Evolutionary conservation across 331 rosid species (phyloP), one percentile per base, ranked within the genome.

Genomic region (Acacia pycnantha): DNA sequence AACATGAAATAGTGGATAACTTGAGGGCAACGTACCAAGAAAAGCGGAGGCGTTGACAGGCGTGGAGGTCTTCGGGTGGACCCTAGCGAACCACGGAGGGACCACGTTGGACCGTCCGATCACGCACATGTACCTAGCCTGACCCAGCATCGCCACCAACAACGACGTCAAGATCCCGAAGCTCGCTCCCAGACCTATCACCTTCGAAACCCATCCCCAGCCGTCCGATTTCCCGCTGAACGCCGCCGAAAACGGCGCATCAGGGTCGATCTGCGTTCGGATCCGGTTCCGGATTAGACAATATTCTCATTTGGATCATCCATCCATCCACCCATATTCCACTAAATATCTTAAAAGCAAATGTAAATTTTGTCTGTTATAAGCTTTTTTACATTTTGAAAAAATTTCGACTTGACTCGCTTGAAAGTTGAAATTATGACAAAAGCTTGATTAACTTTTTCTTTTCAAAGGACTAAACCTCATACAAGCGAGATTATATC

Each of bases 11-110:
- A 51, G 11, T 21, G 61, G 61, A 19, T 53, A 21, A 47, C 46
- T 33, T 15, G 46, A 16, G 31, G 44, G 35, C 35, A 70, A 69
- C 74, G 61, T 88, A 95, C 98, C 98, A 53, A 95, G 98, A 86
- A 95, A 93, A 77, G 91, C 97, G 81, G 98, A 93, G 58, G 98
- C 93, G 90, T 95, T 95, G 90, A 95, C 94, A 46, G 98, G 98
- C 76, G 98, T 95, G 0, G 89, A 86, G 27, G 98, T 93, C 74
- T 35, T 88, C 0, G 98, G 98, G 86, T 95, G 98, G 89, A 95
- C 94, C 92, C 85, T 82, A 4, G 98, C 98, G 80, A 95, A 95
- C 98, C 98, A 95, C 1, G 89, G 1, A 1, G 98, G 98, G 91
- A 88, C 97, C 89, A 95, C 98, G 29, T 84, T 84, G 62, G 96